Evolutionary conservation across 371 early-diverging fungal genomes (phyloP).

Genomic region (Fennellomyces sp.): DNA sequence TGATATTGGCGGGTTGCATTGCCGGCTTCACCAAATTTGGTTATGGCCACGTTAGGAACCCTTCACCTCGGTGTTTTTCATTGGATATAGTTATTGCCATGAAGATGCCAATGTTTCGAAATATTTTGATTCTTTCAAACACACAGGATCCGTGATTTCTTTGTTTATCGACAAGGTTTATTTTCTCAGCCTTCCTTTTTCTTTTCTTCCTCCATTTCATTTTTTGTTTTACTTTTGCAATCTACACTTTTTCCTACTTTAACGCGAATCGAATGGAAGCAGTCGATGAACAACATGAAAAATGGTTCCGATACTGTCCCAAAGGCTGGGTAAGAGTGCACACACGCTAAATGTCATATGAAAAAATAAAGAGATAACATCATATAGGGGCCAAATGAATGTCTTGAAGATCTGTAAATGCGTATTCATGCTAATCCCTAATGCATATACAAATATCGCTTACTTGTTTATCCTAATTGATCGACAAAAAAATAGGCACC

Average conservation of each 20-base stretch:
- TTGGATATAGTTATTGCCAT: background rate
- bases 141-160: background rate
- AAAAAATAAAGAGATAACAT: background rate
- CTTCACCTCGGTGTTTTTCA: background rate
- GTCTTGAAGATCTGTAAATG: background rate
- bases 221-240: background rate
- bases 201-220: background rate
- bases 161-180: constrained; percentile 3
- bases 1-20: background rate
- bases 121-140: background rate
- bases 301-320: background rate
- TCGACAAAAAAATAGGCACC: background rate
- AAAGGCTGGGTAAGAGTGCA: background rate
- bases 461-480: background rate
- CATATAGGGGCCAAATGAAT: background rate
- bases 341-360: background rate
- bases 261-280: too few species aligned
- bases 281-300: background rate
- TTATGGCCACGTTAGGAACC: background rate
- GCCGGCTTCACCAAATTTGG: constrained; percentile 1
- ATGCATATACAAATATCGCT: too few species aligned
- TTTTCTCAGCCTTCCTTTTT: background rate
- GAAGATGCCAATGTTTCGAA: background rate
- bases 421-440: too few species aligned
- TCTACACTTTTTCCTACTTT: too few species aligned